These are phyloP conservation scores for Vigna unguiculata DNA, from an alignment of 306 rosid genomes.

Conservation along the genomic window DNA sequence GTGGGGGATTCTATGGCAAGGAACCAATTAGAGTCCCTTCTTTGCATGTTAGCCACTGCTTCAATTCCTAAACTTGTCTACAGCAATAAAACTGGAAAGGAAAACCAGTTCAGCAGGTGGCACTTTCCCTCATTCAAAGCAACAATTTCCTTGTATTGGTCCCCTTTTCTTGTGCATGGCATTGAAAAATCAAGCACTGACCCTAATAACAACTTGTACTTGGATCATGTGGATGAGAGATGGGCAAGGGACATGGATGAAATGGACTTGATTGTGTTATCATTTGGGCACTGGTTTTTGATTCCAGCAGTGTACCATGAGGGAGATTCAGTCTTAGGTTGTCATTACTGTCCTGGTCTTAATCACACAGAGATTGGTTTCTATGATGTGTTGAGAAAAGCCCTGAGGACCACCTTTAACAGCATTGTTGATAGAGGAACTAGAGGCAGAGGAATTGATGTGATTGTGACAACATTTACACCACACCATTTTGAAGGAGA, in stretches of 20 bases:
- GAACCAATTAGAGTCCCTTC: slow-evolving; percentile 90
- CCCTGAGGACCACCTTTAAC: slow-evolving; percentile 61
- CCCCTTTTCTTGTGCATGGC: slow-evolving; percentile 87
- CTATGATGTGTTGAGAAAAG: slow-evolving; percentile 69
- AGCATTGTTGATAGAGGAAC: slow-evolving; percentile 54
- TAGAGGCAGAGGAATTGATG: slow-evolving; percentile 50
- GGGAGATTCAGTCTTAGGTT: slow-evolving; percentile 66
- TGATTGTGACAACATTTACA: slow-evolving; percentile 77
- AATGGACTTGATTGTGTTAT: slow-evolving; percentile 67
- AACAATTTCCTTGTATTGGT: slow-evolving; percentile 78
- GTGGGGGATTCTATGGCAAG: slow-evolving; percentile 96
- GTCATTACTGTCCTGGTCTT: slow-evolving; percentile 81
- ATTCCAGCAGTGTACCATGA: slow-evolving; percentile 83
- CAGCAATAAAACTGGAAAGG: slow-evolving; percentile 52
- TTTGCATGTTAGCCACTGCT: slow-evolving; percentile 71
- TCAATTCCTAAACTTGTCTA: slow-evolving; percentile 68
- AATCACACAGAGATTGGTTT: slow-evolving; percentile 87
- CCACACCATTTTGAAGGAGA: slow-evolving; percentile 95
- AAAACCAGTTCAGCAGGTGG: slow-evolving; percentile 72
- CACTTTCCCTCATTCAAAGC: slow-evolving; percentile 64
- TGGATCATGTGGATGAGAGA: slow-evolving; percentile 70
- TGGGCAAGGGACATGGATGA: slow-evolving; percentile 68
- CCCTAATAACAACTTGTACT: slow-evolving; percentile 57
- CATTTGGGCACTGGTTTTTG: slow-evolving; percentile 91
- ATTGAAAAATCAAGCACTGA: slow-evolving; percentile 64